phyloP scores from a whole-genome alignment of 768 basidiomycete genomes.

The Gautieria morchelliformis region DNA sequence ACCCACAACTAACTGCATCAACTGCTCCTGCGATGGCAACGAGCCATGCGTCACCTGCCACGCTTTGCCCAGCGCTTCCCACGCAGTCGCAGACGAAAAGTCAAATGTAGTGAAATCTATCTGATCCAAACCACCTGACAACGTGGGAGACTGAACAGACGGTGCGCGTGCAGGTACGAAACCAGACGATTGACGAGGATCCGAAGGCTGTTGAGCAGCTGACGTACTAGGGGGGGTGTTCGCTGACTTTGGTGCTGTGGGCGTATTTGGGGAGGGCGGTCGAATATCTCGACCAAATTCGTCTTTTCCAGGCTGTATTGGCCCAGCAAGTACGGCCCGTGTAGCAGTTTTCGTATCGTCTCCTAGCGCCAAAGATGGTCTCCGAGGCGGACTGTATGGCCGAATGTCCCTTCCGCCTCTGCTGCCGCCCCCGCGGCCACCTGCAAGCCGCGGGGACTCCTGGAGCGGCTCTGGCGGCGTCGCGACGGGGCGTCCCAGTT shows the following conservation, averaged over 20 bases:
- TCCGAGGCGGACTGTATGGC: conserved; percentile 52
- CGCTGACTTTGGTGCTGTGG: not conserved
- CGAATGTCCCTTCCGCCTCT: conserved; percentile 38
- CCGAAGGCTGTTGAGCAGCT: not conserved
- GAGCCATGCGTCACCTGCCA: conserved; percentile 64
- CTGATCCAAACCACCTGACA: conserved; percentile 40
- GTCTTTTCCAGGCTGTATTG: conserved; percentile 48
- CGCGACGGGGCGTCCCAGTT: conserved; percentile 41
- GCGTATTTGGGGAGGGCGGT: conserved; percentile 32
- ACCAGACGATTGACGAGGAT: not conserved
- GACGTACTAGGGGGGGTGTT: not conserved
- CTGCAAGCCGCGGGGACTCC: conserved; percentile 54
- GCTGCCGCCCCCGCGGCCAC: not conserved
- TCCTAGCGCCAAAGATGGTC: conserved; percentile 27
- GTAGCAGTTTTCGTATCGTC: conserved; percentile 17
- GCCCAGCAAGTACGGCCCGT: conserved; percentile 15
- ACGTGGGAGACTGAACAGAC: conserved; percentile 13
- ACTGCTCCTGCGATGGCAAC: conserved; percentile 61
- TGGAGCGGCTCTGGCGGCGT: conserved; percentile 56
- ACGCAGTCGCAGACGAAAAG: conserved; percentile 61
- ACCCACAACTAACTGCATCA: conserved; percentile 55
- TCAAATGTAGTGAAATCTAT: conserved; percentile 70
- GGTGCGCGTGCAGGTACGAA: not conserved
- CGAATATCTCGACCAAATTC: conserved; percentile 83
- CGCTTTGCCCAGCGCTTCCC: conserved; percentile 74